These are phyloP conservation scores for Podospora pseudocomata DNA, from an alignment of 495 filamentous ascomycete genomes.

Conservation along the genomic window DNA sequence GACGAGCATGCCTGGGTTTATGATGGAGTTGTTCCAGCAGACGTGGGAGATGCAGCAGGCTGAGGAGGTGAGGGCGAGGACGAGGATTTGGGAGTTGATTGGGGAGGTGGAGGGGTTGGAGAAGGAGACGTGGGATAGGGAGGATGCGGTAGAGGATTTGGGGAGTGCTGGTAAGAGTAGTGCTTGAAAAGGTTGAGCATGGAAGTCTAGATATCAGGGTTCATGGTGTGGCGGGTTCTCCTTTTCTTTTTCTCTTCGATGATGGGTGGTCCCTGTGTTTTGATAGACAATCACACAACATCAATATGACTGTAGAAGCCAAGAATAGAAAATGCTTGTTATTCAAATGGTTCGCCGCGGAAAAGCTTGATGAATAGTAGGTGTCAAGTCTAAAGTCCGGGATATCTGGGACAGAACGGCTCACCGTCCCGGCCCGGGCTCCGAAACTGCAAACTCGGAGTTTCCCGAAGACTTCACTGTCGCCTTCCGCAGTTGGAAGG, in stretches of 20 bases:
- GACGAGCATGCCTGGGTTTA: constrained; percentile 59
- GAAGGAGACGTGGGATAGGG: constrained; percentile 68
- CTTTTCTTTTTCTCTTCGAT: too few relatives aligned
- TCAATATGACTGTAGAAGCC: neutral
- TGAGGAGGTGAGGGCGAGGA: constrained; percentile 44
- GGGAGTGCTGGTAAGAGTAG: constrained; percentile 45
- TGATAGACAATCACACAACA: neutral
- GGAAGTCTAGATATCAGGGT: neutral
- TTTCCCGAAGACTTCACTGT: neutral
- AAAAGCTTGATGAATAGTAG: neutral
- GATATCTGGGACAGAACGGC: neutral
- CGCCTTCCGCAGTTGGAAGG: neutral
- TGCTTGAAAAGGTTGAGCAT: constrained; percentile 7
- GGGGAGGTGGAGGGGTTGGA: constrained; percentile 59
- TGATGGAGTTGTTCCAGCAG: constrained; percentile 60
- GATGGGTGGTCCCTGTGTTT: neutral
- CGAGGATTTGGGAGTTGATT: constrained; percentile 53
- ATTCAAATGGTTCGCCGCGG: neutral
- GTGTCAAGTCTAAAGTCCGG: neutral
- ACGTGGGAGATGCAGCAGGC: constrained; percentile 67
- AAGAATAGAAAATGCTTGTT: neutral
- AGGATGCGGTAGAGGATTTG: constrained; percentile 66
- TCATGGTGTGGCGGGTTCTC: neutral
- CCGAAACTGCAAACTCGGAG: too few relatives aligned
- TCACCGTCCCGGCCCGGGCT: too few relatives aligned